Percentiles rank a stretch among this genome's conserved stretches.
These are phyloP conservation scores for Cryomyces minteri DNA, from an alignment of 495 filamentous ascomycete genomes.

Conservation along the genomic window DNA sequence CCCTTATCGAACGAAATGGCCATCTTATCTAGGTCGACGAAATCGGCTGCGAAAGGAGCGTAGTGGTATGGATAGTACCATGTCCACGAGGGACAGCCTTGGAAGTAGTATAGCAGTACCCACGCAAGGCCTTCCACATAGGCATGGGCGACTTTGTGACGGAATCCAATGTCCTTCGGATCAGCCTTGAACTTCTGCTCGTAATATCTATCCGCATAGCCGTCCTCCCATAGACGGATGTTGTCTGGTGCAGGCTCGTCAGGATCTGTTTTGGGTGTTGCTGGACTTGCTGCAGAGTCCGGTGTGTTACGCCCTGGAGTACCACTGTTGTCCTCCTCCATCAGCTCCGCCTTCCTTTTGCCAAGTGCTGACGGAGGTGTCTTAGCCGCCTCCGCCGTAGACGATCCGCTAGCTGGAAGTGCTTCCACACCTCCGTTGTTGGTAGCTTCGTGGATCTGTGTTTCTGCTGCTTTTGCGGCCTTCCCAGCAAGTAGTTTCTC, in stretches of 20 bases:
- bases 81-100: conserved; percentile 93
- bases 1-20: conserved; percentile 72
- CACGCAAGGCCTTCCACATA: conserved; percentile 97
- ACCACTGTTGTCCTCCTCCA: conserved; percentile 37
- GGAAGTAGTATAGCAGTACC: conserved; percentile 96
- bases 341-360: conserved; percentile 42
- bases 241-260: conserved; percentile 56
- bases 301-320: conserved; percentile 39
- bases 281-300: conserved; percentile 22
- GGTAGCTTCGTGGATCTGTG: neutral
- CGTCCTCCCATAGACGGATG: conserved; percentile 85
- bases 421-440: neutral
- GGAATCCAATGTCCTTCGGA: conserved; percentile 64
- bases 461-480: neutral
- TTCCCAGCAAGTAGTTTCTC: conserved; percentile 39
- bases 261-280: conserved; percentile 23
- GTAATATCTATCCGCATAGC: conserved; percentile 92
- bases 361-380: conserved; percentile 31
- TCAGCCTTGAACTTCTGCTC: conserved; percentile 91
- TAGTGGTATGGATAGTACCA: conserved; percentile 99
- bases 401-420: neutral
- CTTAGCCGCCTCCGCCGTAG: neutral
- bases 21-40: conserved; percentile 65
- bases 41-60: conserved; percentile 92
- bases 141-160: conserved; percentile 74